Base-by-base conservation (phyloP, 352 stramenopile species). In the Pilasporangium apinafurcum region DNA sequence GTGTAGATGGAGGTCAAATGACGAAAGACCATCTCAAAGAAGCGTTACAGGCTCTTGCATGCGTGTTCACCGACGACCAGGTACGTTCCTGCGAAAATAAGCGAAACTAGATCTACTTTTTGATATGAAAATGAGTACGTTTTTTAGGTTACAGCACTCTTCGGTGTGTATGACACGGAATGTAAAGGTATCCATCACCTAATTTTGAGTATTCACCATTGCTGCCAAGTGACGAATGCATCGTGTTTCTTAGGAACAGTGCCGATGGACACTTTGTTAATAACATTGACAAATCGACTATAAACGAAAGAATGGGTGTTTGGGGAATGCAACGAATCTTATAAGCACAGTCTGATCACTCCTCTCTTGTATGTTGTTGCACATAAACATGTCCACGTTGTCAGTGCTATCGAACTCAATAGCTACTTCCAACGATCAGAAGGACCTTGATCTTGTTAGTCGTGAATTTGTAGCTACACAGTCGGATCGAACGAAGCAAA, bases 11-110 rank as follows among this genome's bases (percentile, higher is more conserved):
- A 14, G 65, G 67, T 21, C 44, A 51, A 28, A 79, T 82, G 65
- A 69, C 52, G 13, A 74, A 82, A 28, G 37, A 41, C 3, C 60
- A 81, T 9, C 32, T 86, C 25, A 81, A 86, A 14, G 68, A 86
- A 44, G 60, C 63, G 7, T 33, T 86, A 24, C 51, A 63, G 50
- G 56, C 57, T 2, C 59, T 83, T 36, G 51, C 51, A 5, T 83
- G 68, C 21, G 65, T 82, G 12, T 69, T 83, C 38, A 79, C 65
- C 0, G 67, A 82, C 38, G 73, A 83, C 33, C 69, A 86, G 64
- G 71, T 81, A 8, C 1, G 39, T 33, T 1, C 37, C 27, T 36
- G 10, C n/a, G n/a, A n/a, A n/a, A n/a, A n/a, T n/a, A n/a, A n/a
- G n/a, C n/a, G 9, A 2, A 42, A 41, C 4, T 7, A 26, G 21